Evolutionary conservation across 805 yeast genomes (phyloP), one percentile per base, ranked within the genome.

Genomic region (Pichia occidentalis): DNA sequence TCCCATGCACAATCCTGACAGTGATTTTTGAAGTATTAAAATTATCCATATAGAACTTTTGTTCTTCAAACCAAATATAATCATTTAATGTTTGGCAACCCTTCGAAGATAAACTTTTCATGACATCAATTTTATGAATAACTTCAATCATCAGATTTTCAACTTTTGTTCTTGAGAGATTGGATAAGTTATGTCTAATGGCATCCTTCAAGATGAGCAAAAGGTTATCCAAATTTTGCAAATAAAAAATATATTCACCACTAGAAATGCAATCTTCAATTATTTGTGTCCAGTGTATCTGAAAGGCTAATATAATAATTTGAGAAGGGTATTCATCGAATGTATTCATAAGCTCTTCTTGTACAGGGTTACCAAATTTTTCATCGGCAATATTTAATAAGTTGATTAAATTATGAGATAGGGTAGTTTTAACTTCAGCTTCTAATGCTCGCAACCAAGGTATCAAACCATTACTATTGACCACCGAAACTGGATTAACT

Each of bases 391-490:
- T 19, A 0, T 33, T 23, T 5, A 61, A 56, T 1, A 40, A 46
- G 1, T 30, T n/a, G 2, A 70, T 32, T 1, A 53, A 79, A 59
- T 2, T 49, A 38, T 0, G 30, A 0, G 78, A 62, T 4, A 87
- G 46, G 0, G 90, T 63, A 0, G 48, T 22, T 37, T 67, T 73
- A 13, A 79, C 59, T 39, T 71, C 74, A 0, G 43, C 36, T 37
- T 86, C 95, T 3, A 88, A 57, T 12, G 59, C 64, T 3, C 55
- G 47, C 36, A 88, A 57, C 86, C 94, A 80, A 17, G 76, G 81
- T 29, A 75, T 64, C 22, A 80, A 62, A 12, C 68, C 55, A 1
- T 70, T 61, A 28, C 53, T 53, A 10, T 68, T 60, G 0, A 56
- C 50, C 3, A 75, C 44, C 0, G 71, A 60, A 0, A 86, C 65